A percentile compares a stretch with the other conserved stretches of the same genome.
phyloP scores from a whole-genome alignment of 441 rosid genomes.

The Gossypium davidsonii region DNA sequence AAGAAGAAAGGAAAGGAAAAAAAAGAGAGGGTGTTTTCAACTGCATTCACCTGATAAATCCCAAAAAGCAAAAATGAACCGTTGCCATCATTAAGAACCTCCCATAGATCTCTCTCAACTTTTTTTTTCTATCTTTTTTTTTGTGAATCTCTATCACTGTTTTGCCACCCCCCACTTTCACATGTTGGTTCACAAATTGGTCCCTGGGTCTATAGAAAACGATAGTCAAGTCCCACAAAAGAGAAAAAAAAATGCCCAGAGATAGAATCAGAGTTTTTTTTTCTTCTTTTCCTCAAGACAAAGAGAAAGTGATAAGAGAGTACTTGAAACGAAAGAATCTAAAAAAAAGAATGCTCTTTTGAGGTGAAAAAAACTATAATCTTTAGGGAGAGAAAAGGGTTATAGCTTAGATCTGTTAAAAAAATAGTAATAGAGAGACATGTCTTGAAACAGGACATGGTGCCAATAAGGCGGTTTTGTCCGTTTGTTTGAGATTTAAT shows the following conservation, averaged over 20 bases:
- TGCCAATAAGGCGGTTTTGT: conserved; percentile 41
- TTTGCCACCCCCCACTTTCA: conserved; percentile 47
- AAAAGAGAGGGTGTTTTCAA: conserved; percentile 1
- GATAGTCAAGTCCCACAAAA: conserved; percentile 21
- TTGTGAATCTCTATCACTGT: conserved; percentile 7
- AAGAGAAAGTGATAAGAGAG: conserved; percentile 4
- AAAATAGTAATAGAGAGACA: conserved; percentile 23
- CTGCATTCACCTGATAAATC: conserved; percentile 44
- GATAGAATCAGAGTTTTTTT: neutral
- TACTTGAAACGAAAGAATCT: conserved; percentile 1
- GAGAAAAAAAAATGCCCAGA: neutral
- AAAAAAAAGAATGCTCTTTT: neutral
- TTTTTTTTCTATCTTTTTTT: neutral
- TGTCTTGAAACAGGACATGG: conserved; percentile 30
- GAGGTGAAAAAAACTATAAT: neutral
- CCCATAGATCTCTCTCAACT: conserved; percentile 43
- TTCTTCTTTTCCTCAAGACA: neutral
- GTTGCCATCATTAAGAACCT: conserved; percentile 34
- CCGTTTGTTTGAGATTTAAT: conserved; percentile 36
- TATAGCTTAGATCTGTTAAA: conserved; percentile 33
- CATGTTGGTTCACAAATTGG: conserved; percentile 35
- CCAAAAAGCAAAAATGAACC: conserved; percentile 38
- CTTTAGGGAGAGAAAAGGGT: conserved; percentile 7
- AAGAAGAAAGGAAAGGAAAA: conserved; percentile 11
- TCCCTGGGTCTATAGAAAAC: conserved; percentile 39